Evolutionary conservation across 352 stramenopile species (phyloP).

Genomic region (Peronospora belbahrii): DNA sequence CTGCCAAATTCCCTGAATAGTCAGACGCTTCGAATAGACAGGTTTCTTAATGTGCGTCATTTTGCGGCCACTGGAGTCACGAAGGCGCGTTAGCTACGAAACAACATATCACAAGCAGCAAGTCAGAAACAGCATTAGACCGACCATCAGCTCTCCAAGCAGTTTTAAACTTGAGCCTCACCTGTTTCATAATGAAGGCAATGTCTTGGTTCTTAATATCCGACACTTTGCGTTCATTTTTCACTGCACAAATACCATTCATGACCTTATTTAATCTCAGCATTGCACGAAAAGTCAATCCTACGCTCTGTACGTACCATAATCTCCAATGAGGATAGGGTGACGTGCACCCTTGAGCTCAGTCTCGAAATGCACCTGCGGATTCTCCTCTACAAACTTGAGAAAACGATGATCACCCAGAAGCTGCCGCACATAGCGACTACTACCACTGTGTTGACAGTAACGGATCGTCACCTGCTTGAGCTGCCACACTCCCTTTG

Average conservation of each 20-base stretch:
- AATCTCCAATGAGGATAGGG: slow-evolving; percentile 77
- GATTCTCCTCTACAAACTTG: slow-evolving; percentile 82
- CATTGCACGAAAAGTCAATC: neutral
- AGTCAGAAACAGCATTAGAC: neutral
- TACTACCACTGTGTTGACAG: slow-evolving; percentile 73
- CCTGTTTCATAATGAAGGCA: slow-evolving; percentile 72
- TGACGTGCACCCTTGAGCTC: slow-evolving; percentile 79
- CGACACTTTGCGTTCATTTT: slow-evolving; percentile 70
- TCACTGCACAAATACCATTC: slow-evolving; percentile 37
- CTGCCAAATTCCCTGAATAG: slow-evolving; percentile 84
- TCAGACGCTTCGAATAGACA: slow-evolving; percentile 72
- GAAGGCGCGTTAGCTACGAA: slow-evolving; percentile 68
- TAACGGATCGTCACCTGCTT: slow-evolving; percentile 78
- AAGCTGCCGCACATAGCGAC: slow-evolving; percentile 66
- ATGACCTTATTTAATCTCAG: neutral
- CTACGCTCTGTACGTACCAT: slow-evolving; percentile 38
- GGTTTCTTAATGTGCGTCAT: slow-evolving; percentile 84
- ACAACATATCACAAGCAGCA: neutral
- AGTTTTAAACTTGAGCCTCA: slow-evolving; percentile 24
- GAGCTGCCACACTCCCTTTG: slow-evolving; percentile 69
- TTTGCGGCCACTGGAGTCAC: slow-evolving; percentile 83
- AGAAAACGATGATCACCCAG: slow-evolving; percentile 71
- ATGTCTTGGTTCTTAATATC: slow-evolving; percentile 88
- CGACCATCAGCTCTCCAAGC: neutral
- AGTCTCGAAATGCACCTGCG: slow-evolving; percentile 78